These are phyloP conservation scores for Leishmania amazonensis DNA, from an alignment of 208 protist genomes.

Conservation along the genomic window DNA sequence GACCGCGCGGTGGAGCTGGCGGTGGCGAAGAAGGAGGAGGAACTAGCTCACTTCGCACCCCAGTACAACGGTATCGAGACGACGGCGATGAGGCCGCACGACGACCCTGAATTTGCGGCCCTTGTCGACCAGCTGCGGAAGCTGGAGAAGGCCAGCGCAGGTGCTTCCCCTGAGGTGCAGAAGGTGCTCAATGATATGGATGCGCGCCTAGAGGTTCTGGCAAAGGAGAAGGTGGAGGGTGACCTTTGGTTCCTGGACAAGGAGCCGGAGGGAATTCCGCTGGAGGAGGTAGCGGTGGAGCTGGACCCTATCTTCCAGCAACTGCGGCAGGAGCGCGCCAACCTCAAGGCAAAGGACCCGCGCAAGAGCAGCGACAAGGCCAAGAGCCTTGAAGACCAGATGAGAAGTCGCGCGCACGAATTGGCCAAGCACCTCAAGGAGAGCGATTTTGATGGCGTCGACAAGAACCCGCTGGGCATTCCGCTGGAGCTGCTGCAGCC, in stretches of 20 bases:
- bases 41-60: slow-evolving; percentile 51
- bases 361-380: slow-evolving; percentile 55
- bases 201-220: slow-evolving; percentile 42
- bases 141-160: slow-evolving; percentile 39
- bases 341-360: slow-evolving; percentile 65
- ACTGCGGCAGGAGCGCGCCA: slow-evolving; percentile 53
- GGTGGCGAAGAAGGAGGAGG: slow-evolving; percentile 56
- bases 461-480: slow-evolving; percentile 55
- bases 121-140: slow-evolving; percentile 58
- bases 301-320: slow-evolving; percentile 44
- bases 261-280: slow-evolving; percentile 65
- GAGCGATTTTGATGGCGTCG: slow-evolving; percentile 63
- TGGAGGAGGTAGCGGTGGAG: slow-evolving; percentile 59
- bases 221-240: slow-evolving; percentile 62
- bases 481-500: slow-evolving; percentile 61
- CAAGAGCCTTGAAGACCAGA: slow-evolving; percentile 55
- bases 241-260: slow-evolving; percentile 78
- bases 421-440: slow-evolving; percentile 47
- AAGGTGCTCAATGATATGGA: slow-evolving; percentile 53
- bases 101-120: slow-evolving; percentile 58
- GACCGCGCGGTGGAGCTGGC: slow-evolving; percentile 67
- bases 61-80: slow-evolving; percentile 64
- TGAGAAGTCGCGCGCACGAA: slow-evolving; percentile 67
- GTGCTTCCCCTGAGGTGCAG: slow-evolving; percentile 31
- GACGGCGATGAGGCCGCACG: slow-evolving; percentile 54